Evolutionary conservation across 202 grass and related monocot species (phyloP).

Genomic region (Carex sylvatica): DNA sequence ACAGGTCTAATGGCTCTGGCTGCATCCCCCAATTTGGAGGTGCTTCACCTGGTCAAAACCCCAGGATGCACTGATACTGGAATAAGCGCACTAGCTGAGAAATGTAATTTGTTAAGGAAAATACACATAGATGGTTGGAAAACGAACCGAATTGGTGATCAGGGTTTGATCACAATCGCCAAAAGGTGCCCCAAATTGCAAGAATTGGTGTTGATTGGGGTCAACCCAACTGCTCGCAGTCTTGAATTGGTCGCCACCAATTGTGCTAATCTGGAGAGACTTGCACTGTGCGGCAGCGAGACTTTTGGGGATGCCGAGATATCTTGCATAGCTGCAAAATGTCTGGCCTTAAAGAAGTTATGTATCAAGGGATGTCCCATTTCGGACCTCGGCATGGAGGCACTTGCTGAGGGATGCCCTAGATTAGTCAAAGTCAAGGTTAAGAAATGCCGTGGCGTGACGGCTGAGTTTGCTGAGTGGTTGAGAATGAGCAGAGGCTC

Average conservation of each 20-base stretch:
- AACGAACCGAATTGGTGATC: constrained; percentile 80
- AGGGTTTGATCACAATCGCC: constrained; percentile 46
- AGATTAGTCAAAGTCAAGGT: constrained; percentile 90
- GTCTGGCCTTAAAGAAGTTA: constrained; percentile 68
- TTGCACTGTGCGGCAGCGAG: constrained; percentile 69
- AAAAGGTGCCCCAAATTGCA: constrained; percentile 63
- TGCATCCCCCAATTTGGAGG: constrained; percentile 40
- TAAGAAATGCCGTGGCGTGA: constrained; percentile 83
- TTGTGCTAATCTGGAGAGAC: constrained; percentile 69
- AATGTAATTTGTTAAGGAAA: constrained; percentile 62
- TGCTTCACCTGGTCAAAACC: constrained; percentile 75
- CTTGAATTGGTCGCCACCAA: constrained; percentile 68
- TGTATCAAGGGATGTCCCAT: constrained; percentile 94
- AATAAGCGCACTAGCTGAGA: constrained; percentile 38
- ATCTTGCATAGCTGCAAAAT: constrained; percentile 65
- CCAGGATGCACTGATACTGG: constrained; percentile 77
- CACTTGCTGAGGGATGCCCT: constrained; percentile 75
- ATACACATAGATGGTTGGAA: constrained; percentile 91
- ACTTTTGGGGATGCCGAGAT: constrained; percentile 83
- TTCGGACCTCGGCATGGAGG: constrained; percentile 69
- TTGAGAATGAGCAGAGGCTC: constrained; percentile 51
- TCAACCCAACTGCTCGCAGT: constrained; percentile 69
- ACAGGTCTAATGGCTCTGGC: constrained; percentile 49
- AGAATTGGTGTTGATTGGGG: constrained; percentile 84
- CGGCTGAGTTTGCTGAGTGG: constrained; percentile 64